Evolutionary conservation across 1,139 yeast species (phyloP).

Genomic region (Geotrichum cucujoidarum): DNA sequence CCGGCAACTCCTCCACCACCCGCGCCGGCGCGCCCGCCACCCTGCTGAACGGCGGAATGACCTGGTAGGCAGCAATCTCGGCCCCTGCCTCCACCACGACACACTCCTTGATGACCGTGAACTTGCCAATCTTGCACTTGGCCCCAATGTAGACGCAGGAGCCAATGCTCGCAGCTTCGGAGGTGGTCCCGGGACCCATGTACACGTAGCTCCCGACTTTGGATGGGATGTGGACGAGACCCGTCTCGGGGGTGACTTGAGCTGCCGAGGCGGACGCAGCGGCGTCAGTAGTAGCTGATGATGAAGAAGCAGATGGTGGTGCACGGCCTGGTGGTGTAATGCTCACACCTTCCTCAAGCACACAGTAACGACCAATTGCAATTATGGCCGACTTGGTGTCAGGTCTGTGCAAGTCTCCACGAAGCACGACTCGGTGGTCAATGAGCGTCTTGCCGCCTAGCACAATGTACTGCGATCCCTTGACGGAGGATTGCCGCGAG

Average conservation of each 20-base stretch:
- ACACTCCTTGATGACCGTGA: slow-evolving; percentile 58
- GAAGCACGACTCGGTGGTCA: slow-evolving; percentile 36
- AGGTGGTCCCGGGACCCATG: slow-evolving; percentile 43
- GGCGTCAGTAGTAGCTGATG: slow-evolving; percentile 30
- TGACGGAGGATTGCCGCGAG: slow-evolving; percentile 44
- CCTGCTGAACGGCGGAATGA: slow-evolving; percentile 57
- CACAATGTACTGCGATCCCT: slow-evolving; percentile 43
- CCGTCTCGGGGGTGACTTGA: slow-evolving; percentile 17
- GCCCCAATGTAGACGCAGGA: slow-evolving; percentile 52
- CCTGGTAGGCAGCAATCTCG: slow-evolving; percentile 50
- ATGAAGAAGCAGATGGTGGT: not conserved
- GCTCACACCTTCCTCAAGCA: slow-evolving; percentile 28
- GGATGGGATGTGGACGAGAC: slow-evolving; percentile 34
- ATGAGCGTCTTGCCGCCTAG: slow-evolving; percentile 46
- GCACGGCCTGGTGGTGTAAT: slow-evolving; percentile 24
- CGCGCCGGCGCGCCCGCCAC: slow-evolving; percentile 39
- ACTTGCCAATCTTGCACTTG: slow-evolving; percentile 46
- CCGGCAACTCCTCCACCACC: slow-evolving; percentile 34
- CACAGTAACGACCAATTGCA: slow-evolving; percentile 50
- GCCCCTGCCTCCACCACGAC: slow-evolving; percentile 49
- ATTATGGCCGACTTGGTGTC: slow-evolving; percentile 41
- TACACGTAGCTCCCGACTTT: slow-evolving; percentile 57
- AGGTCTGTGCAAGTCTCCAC: slow-evolving; percentile 41
- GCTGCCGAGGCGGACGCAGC: too few species aligned
- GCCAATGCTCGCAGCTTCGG: slow-evolving; percentile 43